These are phyloP conservation scores for Apiospora marii DNA, from an alignment of 2,329 filamentous ascomycete species.

Conservation along the genomic window DNA sequence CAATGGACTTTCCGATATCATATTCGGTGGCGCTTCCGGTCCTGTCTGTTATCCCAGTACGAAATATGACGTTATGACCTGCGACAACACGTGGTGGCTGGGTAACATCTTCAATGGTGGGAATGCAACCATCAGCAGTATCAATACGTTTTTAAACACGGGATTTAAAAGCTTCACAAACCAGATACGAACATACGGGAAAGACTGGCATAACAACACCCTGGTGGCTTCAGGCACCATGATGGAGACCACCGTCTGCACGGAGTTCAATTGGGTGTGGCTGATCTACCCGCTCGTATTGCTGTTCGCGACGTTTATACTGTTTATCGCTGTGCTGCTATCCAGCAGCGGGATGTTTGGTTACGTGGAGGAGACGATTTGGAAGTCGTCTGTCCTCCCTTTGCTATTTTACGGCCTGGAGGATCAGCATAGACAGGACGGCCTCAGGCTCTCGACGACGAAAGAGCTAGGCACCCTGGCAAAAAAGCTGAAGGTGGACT, in stretches of 20 bases:
- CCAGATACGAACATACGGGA: not conserved
- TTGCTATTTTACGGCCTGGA: not conserved
- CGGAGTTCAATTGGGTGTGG: not conserved
- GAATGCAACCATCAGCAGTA: not conserved
- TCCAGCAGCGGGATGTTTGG: not conserved
- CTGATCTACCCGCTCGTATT: not conserved
- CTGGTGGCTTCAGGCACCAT: not conserved
- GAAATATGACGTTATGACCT: no score
- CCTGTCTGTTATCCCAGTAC: no score
- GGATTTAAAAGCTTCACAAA: not conserved
- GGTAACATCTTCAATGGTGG: not conserved
- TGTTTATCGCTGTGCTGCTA: not conserved
- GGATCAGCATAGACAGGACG: not conserved
- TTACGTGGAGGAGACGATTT: not conserved
- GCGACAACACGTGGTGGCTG: no score
- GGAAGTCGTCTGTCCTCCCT: not conserved
- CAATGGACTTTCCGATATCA: no score
- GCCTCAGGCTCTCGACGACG: not conserved
- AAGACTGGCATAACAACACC: not conserved
- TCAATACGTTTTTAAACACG: not conserved
- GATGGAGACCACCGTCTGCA: not conserved
- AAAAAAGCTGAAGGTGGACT: not conserved
- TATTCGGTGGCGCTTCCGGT: no score
- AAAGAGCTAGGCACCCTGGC: not conserved
- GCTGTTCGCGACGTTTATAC: not conserved